phyloP scores from a whole-genome alignment of 176 grass and related monocot species.

The Aegilops speltoides region DNA sequence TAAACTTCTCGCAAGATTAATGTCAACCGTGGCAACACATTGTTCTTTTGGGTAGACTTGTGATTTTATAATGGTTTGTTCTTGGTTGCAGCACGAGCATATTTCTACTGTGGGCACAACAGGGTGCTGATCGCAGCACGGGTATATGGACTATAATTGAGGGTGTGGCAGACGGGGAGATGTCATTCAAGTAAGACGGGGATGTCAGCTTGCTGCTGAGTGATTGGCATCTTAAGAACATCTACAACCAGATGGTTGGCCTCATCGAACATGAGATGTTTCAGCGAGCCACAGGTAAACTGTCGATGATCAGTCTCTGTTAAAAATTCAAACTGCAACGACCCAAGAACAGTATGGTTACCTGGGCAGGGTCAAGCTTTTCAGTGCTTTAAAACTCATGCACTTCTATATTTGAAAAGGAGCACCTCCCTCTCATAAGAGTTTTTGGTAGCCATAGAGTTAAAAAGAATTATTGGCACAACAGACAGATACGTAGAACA shows the following conservation, averaged over 20 bases:
- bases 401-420: neutral
- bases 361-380: neutral
- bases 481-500: neutral
- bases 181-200: slow-evolving; percentile 67
- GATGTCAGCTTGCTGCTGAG: slow-evolving; percentile 70
- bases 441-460: neutral
- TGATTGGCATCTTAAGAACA: slow-evolving; percentile 72
- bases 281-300: slow-evolving; percentile 65
- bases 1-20: neutral
- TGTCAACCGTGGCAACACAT: neutral
- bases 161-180: slow-evolving; percentile 57
- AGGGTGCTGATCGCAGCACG: too few species aligned
- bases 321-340: neutral
- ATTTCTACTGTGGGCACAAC: slow-evolving; percentile 38
- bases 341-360: neutral
- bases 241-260: slow-evolving; percentile 56
- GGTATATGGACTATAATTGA: slow-evolving; percentile 62
- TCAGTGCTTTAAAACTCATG: neutral
- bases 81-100: slow-evolving; percentile 46
- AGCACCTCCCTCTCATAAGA: neutral
- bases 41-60: neutral
- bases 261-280: slow-evolving; percentile 64
- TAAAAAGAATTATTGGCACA: neutral
- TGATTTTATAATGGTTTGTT: neutral
- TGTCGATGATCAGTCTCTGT: neutral